Conservation (phyloP, 2,329 filamentous ascomycete genomes). For the Rutstroemia sp. region DNA sequence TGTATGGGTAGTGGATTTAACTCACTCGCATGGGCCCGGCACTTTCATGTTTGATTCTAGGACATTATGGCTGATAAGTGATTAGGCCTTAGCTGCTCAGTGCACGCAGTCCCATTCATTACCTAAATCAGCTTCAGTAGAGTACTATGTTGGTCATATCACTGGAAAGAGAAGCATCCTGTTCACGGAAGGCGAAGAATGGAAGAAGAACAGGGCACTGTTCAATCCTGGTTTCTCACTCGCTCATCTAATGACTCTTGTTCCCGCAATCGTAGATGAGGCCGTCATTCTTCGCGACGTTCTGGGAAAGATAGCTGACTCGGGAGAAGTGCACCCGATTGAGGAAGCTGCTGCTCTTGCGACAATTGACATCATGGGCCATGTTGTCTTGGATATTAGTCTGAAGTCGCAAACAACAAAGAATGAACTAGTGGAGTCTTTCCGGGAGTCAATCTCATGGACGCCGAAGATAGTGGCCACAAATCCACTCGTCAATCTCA, state of each 20-base stretch:
- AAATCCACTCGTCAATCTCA: slow-evolving; percentile 9
- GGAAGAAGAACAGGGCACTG: slow-evolving; percentile 19
- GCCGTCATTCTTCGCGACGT: slow-evolving; percentile 10
- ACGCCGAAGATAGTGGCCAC: slow-evolving; percentile 14
- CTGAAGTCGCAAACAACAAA: slow-evolving; percentile 15
- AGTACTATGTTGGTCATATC: slow-evolving; percentile 2
- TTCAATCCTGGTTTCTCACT: slow-evolving; percentile 23
- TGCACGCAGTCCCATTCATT: slow-evolving; percentile 7
- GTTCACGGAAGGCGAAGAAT: slow-evolving; percentile 19
- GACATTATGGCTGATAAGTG: not conserved
- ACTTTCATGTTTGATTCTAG: not conserved
- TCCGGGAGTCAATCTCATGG: slow-evolving; percentile 18
- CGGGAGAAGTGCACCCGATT: slow-evolving; percentile 16
- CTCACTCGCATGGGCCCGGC: not conserved
- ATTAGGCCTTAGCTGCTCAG: slow-evolving; percentile 4
- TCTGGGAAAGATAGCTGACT: slow-evolving; percentile 14
- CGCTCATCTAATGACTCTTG: slow-evolving; percentile 14
- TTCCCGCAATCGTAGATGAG: slow-evolving; percentile 18
- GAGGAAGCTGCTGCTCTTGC: slow-evolving; percentile 15
- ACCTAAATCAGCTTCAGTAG: not conserved
- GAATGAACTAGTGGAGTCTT: slow-evolving; percentile 16
- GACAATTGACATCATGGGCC: slow-evolving; percentile 22
- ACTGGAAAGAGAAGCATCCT: slow-evolving; percentile 13
- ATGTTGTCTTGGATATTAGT: slow-evolving; percentile 11
- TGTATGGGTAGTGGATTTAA: no score